Conservation (phyloP, 1,284 basidiomycete species). For the Ceratobasidium sp. region DNA sequence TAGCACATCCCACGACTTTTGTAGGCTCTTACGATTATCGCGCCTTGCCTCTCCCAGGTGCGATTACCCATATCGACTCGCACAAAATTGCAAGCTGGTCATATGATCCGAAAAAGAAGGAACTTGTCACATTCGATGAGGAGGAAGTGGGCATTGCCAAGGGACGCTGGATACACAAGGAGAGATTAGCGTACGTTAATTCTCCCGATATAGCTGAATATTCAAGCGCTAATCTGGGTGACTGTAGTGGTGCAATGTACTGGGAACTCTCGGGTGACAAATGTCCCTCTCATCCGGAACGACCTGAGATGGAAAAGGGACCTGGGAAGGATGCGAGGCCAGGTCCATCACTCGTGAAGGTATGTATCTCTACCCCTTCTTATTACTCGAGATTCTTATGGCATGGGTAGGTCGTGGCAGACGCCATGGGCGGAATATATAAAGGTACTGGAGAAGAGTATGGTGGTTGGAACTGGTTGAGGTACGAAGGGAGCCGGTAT, state of each 20-base stretch:
- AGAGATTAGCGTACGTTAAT: constrained; percentile 76
- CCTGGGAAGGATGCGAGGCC: constrained; percentile 67
- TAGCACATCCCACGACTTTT: not conserved
- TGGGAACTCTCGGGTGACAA: constrained; percentile 90
- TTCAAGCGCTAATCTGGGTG: constrained; percentile 33
- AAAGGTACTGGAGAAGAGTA: constrained; percentile 64
- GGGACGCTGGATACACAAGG: constrained; percentile 78
- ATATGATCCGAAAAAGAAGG: constrained; percentile 75
- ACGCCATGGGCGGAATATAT: constrained; percentile 74
- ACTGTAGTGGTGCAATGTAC: constrained; percentile 59
- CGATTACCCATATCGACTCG: constrained; percentile 72
- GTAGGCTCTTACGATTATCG: constrained; percentile 77
- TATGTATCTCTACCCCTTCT: not conserved
- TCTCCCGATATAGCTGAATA: constrained; percentile 16
- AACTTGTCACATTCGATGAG: constrained; percentile 86
- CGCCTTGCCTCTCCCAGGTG: constrained; percentile 77
- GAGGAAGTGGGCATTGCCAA: constrained; percentile 78
- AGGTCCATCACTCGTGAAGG: constrained; percentile 33
- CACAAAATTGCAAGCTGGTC: constrained; percentile 77
- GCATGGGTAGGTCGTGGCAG: constrained; percentile 71
- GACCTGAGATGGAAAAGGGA: constrained; percentile 79
- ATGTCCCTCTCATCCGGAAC: constrained; percentile 59
- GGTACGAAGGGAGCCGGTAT: constrained; percentile 78
- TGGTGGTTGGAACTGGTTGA: constrained; percentile 73
- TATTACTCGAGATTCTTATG: not conserved